These are phyloP conservation scores for Pneumocystis murina DNA, from an alignment of 1,139 yeast species.

Conservation along the genomic window DNA sequence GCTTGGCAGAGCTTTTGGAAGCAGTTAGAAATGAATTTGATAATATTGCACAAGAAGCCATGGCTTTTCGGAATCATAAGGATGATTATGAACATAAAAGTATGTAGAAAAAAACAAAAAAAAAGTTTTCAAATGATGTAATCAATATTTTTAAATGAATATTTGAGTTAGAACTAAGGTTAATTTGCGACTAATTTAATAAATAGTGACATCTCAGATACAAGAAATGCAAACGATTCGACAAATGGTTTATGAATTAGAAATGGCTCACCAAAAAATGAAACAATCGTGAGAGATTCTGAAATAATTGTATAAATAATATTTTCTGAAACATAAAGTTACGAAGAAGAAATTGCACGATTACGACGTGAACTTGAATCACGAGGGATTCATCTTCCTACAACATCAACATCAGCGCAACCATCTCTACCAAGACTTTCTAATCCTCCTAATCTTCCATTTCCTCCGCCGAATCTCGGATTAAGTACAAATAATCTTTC, in stretches of 20 bases:
- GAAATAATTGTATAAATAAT: not conserved
- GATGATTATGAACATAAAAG: slow-evolving; percentile 82
- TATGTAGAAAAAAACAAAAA: slow-evolving; percentile 12
- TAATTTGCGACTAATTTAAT: not conserved
- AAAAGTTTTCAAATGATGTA: not conserved
- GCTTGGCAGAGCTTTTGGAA: slow-evolving; percentile 64
- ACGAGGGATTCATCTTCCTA: slow-evolving; percentile 17
- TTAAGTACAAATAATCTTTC: not conserved
- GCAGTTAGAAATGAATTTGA: slow-evolving; percentile 89
- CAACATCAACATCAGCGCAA: slow-evolving; percentile 9
- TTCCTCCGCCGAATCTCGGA: slow-evolving; percentile 5
- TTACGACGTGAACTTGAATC: slow-evolving; percentile 75
- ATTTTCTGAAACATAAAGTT: slow-evolving; percentile 21
- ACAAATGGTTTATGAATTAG: slow-evolving; percentile 85
- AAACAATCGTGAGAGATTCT: slow-evolving; percentile 47
- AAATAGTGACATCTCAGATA: slow-evolving; percentile 59
- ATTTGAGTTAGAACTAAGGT: no score
- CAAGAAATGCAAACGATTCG: slow-evolving; percentile 91
- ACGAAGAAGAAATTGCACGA: slow-evolving; percentile 80
- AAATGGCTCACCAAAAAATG: slow-evolving; percentile 85
- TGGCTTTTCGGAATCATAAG: slow-evolving; percentile 75
- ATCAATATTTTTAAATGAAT: not conserved
- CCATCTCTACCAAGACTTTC: slow-evolving; percentile 9
- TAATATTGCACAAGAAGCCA: slow-evolving; percentile 71
- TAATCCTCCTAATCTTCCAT: slow-evolving; percentile 3